Base-by-base conservation (phyloP, 2,329 filamentous ascomycete genomes). In the Meredithiella fracta region DNA sequence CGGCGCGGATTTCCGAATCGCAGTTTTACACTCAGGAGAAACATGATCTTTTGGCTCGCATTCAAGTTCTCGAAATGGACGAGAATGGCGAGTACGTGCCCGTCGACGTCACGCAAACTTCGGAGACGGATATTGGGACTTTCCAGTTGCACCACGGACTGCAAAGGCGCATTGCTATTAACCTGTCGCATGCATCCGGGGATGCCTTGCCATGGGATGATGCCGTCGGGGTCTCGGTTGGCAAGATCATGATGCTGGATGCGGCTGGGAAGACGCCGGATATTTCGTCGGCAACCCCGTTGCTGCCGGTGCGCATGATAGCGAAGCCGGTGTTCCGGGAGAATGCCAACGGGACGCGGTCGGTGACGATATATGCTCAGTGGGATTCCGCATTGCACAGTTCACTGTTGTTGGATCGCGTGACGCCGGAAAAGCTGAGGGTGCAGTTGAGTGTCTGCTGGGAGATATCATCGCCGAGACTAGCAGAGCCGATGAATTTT, bases 371-470 rank as follows among this genome's bases (percentile, higher is more conserved):
- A 47, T 77, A 85, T n/a, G 89, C 86, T 0, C 90, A 97, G 64
- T 98, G 92, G 92, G 92, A 98, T 66, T 96, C 91, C 0, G 94
- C 89, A 64, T 75, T 92, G 61, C 92, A 98, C 67, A 83, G 82
- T 60, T 96, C 92, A 4, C 73, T 94, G n/a, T 75, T 97, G 14
- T 79, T 98, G n/a, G 90, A 98, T 68, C 82, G 91, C 25, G 84
- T 87, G 1, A 97, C 92, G 1, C 80, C 86, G n/a, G 90, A 96
- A 59, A 92, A 89, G 65, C 90, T 92, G 67, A 84, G 85, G 47
- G 86, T 98, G 20, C 90, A 95, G 67, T 83, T 96, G 69, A 83
- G 85, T 0, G 72, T 97, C 9, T 78, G 80, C 15, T 97, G 91
- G 87, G 86, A 95, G 63, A 80, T 97, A 26, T 77, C 77, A 58